These are phyloP conservation scores for Cystobasidium ongulense DNA, from an alignment of 768 basidiomycete genomes.

Conservation along the genomic window DNA sequence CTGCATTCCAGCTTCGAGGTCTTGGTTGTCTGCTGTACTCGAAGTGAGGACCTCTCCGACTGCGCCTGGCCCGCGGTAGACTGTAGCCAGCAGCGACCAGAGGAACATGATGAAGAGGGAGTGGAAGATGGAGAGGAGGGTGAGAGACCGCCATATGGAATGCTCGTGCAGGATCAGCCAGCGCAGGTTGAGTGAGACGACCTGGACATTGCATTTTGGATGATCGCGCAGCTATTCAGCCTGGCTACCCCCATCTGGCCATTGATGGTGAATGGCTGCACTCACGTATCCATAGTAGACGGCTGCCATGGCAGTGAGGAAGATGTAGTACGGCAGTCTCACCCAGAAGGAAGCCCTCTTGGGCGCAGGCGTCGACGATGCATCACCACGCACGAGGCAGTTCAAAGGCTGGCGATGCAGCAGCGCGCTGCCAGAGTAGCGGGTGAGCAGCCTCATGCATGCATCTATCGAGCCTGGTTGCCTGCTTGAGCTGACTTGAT, in stretches of 20 bases:
- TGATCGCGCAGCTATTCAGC: too few relatives aligned
- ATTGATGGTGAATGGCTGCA: background rate
- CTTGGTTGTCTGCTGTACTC: background rate
- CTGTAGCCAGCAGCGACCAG: conserved; percentile 6
- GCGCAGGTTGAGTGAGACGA: conserved; percentile 7
- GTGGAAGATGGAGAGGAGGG: conserved; percentile 12
- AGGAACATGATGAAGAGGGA: conserved; percentile 13
- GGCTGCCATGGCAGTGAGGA: background rate
- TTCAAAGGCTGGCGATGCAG: background rate
- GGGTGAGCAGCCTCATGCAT: conserved; percentile 12
- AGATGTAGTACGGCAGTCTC: conserved; percentile 17
- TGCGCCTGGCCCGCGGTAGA: conserved; percentile 7
- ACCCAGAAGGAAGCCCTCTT: conserved; percentile 13
- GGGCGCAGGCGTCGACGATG: background rate
- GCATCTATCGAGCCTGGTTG: background rate
- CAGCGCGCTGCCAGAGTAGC: background rate
- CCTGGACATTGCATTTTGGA: too few relatives aligned
- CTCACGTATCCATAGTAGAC: conserved; percentile 28
- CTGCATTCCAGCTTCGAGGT: conserved; percentile 1
- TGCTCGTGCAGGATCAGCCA: conserved; percentile 19
- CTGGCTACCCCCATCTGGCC: background rate
- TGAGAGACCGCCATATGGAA: background rate
- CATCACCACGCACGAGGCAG: background rate
- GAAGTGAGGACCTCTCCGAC: conserved; percentile 11
- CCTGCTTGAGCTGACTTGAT: too few relatives aligned